A percentile compares a stretch with the other conserved stretches of the same genome.
Evolutionary conservation across 2,329 filamentous ascomycete species (phyloP).

Genomic region (Aspergillus terreus): DNA sequence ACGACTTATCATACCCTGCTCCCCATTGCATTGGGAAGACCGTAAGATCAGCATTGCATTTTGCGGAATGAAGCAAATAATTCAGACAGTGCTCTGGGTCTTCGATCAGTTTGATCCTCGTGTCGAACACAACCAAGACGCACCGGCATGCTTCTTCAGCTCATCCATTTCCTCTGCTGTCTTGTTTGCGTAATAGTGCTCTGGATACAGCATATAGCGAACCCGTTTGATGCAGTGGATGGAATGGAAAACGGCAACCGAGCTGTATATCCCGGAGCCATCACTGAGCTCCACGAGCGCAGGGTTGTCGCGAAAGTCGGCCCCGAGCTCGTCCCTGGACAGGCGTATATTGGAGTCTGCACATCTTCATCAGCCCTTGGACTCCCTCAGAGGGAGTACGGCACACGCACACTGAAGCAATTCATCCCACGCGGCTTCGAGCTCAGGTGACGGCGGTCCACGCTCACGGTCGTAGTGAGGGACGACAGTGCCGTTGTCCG

Average conservation of each 20-base stretch:
- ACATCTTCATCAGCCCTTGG: not conserved
- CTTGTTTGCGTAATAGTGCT: slow-evolving; percentile 1
- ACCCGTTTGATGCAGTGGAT: slow-evolving; percentile 5
- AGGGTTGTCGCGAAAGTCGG: not conserved
- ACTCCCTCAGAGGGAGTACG: no score
- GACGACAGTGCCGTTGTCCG: no score
- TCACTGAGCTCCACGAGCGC: not conserved
- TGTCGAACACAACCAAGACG: not conserved
- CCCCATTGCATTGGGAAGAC: slow-evolving; percentile 3
- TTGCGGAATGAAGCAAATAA: not conserved
- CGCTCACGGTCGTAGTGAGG: no score
- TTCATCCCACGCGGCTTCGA: not conserved
- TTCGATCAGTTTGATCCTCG: not conserved
- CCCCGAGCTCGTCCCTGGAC: slow-evolving; percentile 1
- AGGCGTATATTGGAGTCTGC: slow-evolving; percentile 3
- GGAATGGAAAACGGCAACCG: not conserved
- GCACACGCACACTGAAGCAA: not conserved
- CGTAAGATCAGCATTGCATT: slow-evolving; percentile 2
- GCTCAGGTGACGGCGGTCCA: not conserved
- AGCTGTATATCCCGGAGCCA: not conserved
- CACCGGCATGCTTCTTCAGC: not conserved
- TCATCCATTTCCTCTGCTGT: not conserved
- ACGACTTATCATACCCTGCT: not conserved
- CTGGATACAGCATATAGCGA: not conserved
- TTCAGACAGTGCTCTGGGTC: slow-evolving; percentile 2